Conservation (phyloP, 140 eudicot species). For the Senecio squalidus region DNA sequence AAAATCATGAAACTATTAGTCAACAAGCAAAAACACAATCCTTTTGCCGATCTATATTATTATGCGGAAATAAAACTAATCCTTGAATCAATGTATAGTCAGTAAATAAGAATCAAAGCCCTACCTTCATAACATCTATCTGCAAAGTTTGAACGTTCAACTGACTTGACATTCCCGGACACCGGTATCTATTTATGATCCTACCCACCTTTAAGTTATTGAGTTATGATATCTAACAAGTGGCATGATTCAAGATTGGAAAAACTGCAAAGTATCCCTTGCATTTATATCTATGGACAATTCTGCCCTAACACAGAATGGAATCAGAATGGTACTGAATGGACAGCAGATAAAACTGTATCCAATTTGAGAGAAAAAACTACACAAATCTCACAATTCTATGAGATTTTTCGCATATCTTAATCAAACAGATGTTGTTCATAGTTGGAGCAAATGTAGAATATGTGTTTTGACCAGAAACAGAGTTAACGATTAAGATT, state of each 20-base stretch:
- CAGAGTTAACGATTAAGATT: slow-evolving; percentile 29
- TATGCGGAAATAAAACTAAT: neutral
- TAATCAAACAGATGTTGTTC: slow-evolving; percentile 38
- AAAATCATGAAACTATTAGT: slow-evolving; percentile 9
- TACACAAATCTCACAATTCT: slow-evolving; percentile 30
- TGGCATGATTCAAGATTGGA: slow-evolving; percentile 24
- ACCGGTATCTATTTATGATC: slow-evolving; percentile 29
- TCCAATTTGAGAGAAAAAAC: slow-evolving; percentile 22
- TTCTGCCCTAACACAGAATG: slow-evolving; percentile 26
- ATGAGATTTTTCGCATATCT: slow-evolving; percentile 29
- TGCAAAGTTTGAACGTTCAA: slow-evolving; percentile 11
- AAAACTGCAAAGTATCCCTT: slow-evolving; percentile 28
- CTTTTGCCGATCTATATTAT: slow-evolving; percentile 13
- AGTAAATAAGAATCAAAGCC: slow-evolving; percentile 11
- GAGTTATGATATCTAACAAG: slow-evolving; percentile 30
- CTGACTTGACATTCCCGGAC: slow-evolving; percentile 22
- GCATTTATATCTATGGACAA: slow-evolving; percentile 30
- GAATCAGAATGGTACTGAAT: slow-evolving; percentile 18
- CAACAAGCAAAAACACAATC: slow-evolving; percentile 13
- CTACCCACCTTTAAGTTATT: slow-evolving; percentile 37
- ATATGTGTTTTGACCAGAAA: slow-evolving; percentile 38
- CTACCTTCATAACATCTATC: slow-evolving; percentile 4
- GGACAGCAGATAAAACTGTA: slow-evolving; percentile 18
- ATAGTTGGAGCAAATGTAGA: slow-evolving; percentile 32
- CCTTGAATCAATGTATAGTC: neutral